Evolutionary conservation across 306 rosid species (phyloP), one percentile per base, ranked within the genome.

Genomic region (Delonix regia): DNA sequence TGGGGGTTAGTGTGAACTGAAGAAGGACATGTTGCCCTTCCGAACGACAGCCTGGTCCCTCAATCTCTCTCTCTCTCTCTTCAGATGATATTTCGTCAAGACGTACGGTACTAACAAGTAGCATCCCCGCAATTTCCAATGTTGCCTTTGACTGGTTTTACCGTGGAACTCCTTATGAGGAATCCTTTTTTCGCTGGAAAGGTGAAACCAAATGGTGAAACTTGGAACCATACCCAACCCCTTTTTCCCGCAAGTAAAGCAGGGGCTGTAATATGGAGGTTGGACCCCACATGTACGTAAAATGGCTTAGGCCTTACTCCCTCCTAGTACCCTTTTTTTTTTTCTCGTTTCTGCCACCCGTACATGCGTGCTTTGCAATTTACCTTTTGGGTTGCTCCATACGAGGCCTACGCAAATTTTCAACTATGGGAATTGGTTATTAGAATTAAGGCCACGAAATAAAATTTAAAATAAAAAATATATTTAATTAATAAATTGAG

Each of bases 11-110:
- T 71, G 79, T 42, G 42, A 59, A 59, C 44, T 69, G 15, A 65
- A 81, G 15, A 65, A 81, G 60, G 85, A 78, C 80, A 85, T 45
- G 52, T 51, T 89, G 83, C 83, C 81, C 63, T 82, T 66, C 27
- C 56, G 30, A 80, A 60, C 62, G 81, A 89, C 99, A 92, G 39
- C 85, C 70, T 38, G 92, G 92, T 41, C 93, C 90, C 95, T 72
- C 79, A 52, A 10, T 44, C 53, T 30, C 52, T 2, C 47, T 52
- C 34, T 24, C 71, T 24, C 67, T 21, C 47, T 63, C 73, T 44
- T 22, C 21, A 60, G 38, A 19, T 61, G 24, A 66, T 33, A 70
- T 67, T 41, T 65, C 51, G 33, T 22, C 45, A 45, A 36, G 0
- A 8, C 13, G 75, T 78, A 81, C 73, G 34, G 44, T 41, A 63